phyloP scores from a whole-genome alignment of 179 eudicot genomes.

The Actinidia polygama region DNA sequence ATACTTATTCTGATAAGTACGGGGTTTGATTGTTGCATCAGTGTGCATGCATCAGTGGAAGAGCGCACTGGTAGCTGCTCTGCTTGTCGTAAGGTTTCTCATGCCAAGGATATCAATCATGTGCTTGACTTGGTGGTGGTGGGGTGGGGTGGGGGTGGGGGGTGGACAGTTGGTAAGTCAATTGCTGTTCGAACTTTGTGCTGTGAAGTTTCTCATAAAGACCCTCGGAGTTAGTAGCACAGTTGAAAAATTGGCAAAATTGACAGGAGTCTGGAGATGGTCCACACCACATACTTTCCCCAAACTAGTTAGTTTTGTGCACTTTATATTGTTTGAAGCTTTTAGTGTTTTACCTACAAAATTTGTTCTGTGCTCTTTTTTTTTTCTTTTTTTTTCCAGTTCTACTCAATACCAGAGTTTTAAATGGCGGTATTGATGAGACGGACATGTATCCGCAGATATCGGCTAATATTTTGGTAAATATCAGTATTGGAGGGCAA shows the following conservation, averaged over 20 bases:
- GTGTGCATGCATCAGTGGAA: slow-evolving; percentile 37
- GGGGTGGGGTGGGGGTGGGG: too few species aligned
- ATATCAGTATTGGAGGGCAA: too few species aligned
- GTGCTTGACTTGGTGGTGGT: slow-evolving; percentile 81
- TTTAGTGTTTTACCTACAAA: not conserved
- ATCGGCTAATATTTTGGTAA: too few species aligned
- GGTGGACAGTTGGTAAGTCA: slow-evolving; percentile 61
- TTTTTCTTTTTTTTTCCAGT: not conserved
- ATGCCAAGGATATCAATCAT: slow-evolving; percentile 84
- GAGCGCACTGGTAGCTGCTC: slow-evolving; percentile 73
- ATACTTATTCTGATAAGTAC: not conserved
- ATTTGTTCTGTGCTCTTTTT: not conserved
- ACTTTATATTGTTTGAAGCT: not conserved
- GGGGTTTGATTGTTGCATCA: slow-evolving; percentile 31
- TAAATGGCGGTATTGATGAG: too few species aligned
- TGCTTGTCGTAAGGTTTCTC: slow-evolving; percentile 84
- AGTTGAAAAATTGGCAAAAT: too few species aligned
- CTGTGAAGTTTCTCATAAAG: not conserved
- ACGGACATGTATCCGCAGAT: too few species aligned
- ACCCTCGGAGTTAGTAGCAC: not conserved
- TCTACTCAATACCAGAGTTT: not conserved
- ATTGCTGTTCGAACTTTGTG: not conserved
- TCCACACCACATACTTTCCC: too few species aligned
- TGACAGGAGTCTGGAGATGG: too few species aligned
- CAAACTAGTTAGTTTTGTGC: not conserved